These are phyloP conservation scores for Heritiera littoralis DNA, from an alignment of 345 rosid species.

Conservation along the genomic window DNA sequence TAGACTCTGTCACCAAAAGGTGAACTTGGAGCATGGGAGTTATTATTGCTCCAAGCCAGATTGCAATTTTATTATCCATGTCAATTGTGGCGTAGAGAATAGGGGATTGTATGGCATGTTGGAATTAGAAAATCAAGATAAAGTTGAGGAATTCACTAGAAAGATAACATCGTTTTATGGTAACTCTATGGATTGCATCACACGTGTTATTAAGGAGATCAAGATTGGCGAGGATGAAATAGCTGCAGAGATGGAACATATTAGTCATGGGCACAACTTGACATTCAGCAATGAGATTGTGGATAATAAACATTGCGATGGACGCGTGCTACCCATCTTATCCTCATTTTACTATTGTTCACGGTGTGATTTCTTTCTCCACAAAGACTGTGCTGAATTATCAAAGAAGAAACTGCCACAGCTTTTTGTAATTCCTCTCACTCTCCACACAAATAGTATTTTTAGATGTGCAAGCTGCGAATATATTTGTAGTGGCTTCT, in stretches of 20 bases:
- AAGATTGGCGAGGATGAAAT: background rate
- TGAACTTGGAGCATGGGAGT: background rate
- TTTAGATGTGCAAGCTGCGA: background rate
- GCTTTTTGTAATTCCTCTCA: too few relatives aligned
- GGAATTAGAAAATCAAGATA: background rate
- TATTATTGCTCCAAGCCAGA: constrained; percentile 12
- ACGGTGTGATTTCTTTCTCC: constrained; percentile 25
- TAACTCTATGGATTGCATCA: background rate
- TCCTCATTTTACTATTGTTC: constrained; percentile 25
- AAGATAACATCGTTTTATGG: too few relatives aligned
- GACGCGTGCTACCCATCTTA: constrained; percentile 25
- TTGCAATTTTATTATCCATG: constrained; percentile 22
- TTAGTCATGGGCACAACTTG: constrained; percentile 19
- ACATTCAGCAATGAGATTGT: background rate
- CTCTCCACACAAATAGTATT: background rate
- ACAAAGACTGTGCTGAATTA: constrained; percentile 28
- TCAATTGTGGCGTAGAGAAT: constrained; percentile 16
- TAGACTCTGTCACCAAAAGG: background rate
- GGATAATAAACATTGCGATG: constrained; percentile 16
- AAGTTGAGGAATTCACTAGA: accelerated
- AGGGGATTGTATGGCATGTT: background rate
- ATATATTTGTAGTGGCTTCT: constrained; percentile 11
- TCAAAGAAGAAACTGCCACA: background rate
- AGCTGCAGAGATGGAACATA: constrained; percentile 18
- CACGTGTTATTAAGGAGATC: background rate